phyloP scores from a whole-genome alignment of 495 filamentous ascomycete species.

The Hypoxylon subgilvum region DNA sequence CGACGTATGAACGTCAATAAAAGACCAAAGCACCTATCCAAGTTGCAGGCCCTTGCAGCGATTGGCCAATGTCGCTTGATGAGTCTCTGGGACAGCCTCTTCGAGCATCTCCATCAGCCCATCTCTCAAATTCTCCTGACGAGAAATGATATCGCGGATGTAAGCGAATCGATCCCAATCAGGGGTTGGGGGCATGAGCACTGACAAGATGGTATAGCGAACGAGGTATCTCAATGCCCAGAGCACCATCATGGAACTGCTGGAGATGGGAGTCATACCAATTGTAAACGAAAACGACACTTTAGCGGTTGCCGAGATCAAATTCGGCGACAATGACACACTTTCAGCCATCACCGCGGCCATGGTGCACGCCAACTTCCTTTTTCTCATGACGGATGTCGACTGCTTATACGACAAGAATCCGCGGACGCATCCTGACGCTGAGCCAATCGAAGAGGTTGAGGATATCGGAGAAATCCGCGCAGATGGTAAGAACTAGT shows the following conservation, averaged over 20 bases:
- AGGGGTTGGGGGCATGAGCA: background rate
- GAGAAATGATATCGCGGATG: slow-evolving; percentile 96
- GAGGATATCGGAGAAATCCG: slow-evolving; percentile 85
- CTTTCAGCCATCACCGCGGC: slow-evolving; percentile 94
- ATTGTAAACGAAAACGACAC: slow-evolving; percentile 99
- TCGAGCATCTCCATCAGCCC: slow-evolving; percentile 83
- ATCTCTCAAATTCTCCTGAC: slow-evolving; percentile 94
- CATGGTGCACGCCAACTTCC: slow-evolving; percentile 95
- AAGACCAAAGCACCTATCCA: slow-evolving; percentile 84
- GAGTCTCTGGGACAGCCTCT: slow-evolving; percentile 92
- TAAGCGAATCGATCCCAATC: slow-evolving; percentile 47
- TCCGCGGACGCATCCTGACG: slow-evolving; percentile 81
- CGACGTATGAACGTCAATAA: slow-evolving; percentile 87
- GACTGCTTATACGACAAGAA: slow-evolving; percentile 98
- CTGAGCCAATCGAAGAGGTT: slow-evolving; percentile 88
- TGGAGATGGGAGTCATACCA: slow-evolving; percentile 95
- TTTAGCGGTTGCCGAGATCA: slow-evolving; percentile 94
- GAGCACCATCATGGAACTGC: slow-evolving; percentile 86
- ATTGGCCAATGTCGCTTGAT: slow-evolving; percentile 96
- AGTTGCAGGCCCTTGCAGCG: slow-evolving; percentile 90
- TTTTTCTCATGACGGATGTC: slow-evolving; percentile 99
- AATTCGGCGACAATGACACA: slow-evolving; percentile 99
- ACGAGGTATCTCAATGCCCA: slow-evolving; percentile 96
- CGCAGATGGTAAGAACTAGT: slow-evolving; percentile 67
- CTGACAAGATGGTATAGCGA: slow-evolving; percentile 55